These are phyloP conservation scores for Saxophila tyrrhenica DNA, from an alignment of 495 filamentous ascomycete genomes.

Conservation along the genomic window DNA sequence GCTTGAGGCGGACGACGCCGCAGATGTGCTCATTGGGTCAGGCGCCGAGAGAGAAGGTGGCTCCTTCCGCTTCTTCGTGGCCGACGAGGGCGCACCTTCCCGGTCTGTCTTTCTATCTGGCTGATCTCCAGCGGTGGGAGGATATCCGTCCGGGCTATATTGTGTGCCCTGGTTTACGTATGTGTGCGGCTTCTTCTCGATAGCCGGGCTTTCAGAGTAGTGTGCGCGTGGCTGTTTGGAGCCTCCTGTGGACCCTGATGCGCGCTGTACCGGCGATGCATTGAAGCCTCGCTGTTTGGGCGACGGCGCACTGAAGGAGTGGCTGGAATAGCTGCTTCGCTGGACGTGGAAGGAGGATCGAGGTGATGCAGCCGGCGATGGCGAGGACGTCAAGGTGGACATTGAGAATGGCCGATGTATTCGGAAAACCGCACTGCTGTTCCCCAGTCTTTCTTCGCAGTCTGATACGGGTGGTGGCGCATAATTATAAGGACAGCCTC, in stretches of 20 bases:
- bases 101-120: neutral
- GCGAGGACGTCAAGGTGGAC: constrained; percentile 16
- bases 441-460: neutral
- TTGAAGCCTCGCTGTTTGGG: constrained; percentile 9
- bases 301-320: neutral
- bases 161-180: constrained; percentile 27
- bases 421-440: neutral
- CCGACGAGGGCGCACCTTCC: neutral
- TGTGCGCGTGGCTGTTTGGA: constrained; percentile 3
- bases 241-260: neutral
- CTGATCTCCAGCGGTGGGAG: constrained; percentile 20
- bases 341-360: constrained; percentile 12
- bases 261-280: constrained; percentile 2
- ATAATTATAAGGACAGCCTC: too few species aligned
- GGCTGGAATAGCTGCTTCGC: neutral
- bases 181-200: neutral
- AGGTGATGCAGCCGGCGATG: constrained; percentile 12
- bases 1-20: constrained; percentile 1
- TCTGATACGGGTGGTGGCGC: too few species aligned
- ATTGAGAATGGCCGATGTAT: constrained; percentile 2
- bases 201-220: neutral
- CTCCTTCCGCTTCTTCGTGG: constrained; percentile 13
- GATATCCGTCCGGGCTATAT: constrained; percentile 29
- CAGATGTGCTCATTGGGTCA: constrained; percentile 8
- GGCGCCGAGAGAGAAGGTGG: neutral